These are phyloP conservation scores for Verticillium tricorpus DNA, from an alignment of 2,329 filamentous ascomycete genomes.

Conservation along the genomic window DNA sequence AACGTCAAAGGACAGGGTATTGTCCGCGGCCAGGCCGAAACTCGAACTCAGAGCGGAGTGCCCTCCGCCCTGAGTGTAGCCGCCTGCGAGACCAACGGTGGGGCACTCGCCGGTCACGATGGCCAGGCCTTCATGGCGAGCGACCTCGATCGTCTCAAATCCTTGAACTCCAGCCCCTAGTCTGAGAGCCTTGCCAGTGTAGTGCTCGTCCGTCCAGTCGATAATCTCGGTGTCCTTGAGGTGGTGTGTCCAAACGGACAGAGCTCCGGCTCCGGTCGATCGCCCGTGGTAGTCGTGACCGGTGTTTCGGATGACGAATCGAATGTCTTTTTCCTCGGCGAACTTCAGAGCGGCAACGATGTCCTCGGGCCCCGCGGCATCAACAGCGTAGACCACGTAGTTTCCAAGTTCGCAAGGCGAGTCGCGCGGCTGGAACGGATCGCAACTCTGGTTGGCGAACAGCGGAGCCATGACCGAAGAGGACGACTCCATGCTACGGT, in stretches of 20 bases:
- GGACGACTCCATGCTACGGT: slow-evolving; percentile 16
- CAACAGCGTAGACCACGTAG: slow-evolving; percentile 36
- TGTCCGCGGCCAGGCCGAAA: slow-evolving; percentile 55
- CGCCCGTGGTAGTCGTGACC: slow-evolving; percentile 35
- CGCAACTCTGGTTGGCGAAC: slow-evolving; percentile 35
- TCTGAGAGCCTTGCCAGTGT: slow-evolving; percentile 22
- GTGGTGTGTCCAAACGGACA: slow-evolving; percentile 43
- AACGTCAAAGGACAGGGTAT: slow-evolving; percentile 42
- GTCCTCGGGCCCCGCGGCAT: slow-evolving; percentile 25
- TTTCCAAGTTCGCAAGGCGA: slow-evolving; percentile 38
- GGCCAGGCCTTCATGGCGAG: slow-evolving; percentile 5
- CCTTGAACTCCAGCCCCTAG: slow-evolving; percentile 49
- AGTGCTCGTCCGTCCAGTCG: slow-evolving; percentile 22
- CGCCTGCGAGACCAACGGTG: slow-evolving; percentile 55
- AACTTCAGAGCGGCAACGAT: slow-evolving; percentile 29
- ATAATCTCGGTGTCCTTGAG: slow-evolving; percentile 38
- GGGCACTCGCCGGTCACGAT: slow-evolving; percentile 24
- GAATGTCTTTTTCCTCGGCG: slow-evolving; percentile 30
- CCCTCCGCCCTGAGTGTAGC: slow-evolving; percentile 57
- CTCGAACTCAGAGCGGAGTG: slow-evolving; percentile 46
- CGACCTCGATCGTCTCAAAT: slow-evolving; percentile 29
- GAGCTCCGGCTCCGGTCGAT: slow-evolving; percentile 44
- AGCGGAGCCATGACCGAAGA: slow-evolving; percentile 23
- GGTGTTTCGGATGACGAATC: slow-evolving; percentile 29
- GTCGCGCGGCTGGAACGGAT: slow-evolving; percentile 31